These are phyloP conservation scores for Lomentospora prolificans DNA, from an alignment of 2,329 filamentous ascomycete genomes.

Conservation along the genomic window DNA sequence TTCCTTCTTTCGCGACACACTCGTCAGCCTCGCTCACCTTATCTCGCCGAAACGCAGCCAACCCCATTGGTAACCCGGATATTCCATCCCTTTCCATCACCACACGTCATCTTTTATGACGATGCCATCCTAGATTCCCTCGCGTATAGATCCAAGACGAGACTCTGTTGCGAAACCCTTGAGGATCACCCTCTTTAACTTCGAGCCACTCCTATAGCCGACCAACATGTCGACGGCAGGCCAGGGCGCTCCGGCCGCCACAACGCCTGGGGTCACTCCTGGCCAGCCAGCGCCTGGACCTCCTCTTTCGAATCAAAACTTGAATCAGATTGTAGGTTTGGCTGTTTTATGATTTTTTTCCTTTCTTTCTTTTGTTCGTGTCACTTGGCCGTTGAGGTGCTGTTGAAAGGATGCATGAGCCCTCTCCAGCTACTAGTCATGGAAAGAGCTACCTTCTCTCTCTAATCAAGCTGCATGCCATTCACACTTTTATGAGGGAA, in stretches of 20 bases:
- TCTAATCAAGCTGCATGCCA: too few relatives aligned
- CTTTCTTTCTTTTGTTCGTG: background rate
- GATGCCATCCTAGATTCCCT: too few relatives aligned
- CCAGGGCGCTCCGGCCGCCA: conserved; percentile 22
- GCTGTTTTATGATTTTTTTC: conserved; percentile 13
- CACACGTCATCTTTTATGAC: too few relatives aligned
- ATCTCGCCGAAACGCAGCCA: background rate
- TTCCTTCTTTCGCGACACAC: background rate
- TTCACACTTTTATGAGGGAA: too few relatives aligned
- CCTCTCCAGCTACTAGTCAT: too few relatives aligned
- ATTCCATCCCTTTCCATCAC: too few relatives aligned
- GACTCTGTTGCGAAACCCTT: too few relatives aligned
- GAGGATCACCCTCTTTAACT: too few relatives aligned
- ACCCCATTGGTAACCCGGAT: too few relatives aligned
- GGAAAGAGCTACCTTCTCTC: too few relatives aligned
- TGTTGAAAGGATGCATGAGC: background rate
- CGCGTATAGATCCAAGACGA: too few relatives aligned
- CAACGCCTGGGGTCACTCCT: conserved; percentile 13
- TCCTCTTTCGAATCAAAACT: conserved; percentile 70
- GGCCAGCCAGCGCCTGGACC: conserved; percentile 23
- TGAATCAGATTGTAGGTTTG: conserved; percentile 85
- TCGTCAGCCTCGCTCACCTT: background rate
- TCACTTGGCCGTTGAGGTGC: background rate
- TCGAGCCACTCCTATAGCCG: too few relatives aligned
- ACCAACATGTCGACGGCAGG: conserved; percentile 25